These are phyloP conservation scores for Platanthera zijinensis DNA, from an alignment of 106 monocot species.

Conservation along the genomic window DNA sequence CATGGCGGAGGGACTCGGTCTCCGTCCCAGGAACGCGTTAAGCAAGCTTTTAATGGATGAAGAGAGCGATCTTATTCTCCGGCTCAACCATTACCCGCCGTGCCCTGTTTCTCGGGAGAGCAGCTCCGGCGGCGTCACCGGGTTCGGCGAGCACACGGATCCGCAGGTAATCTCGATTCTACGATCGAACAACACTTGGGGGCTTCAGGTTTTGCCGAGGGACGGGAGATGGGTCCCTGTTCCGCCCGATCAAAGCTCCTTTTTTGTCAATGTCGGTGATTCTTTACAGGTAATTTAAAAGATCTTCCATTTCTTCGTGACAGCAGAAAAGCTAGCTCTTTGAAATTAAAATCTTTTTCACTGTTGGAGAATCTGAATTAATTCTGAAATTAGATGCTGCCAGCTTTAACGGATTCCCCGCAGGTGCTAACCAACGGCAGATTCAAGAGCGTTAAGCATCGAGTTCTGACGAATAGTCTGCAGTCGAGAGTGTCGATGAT, in stretches of 20 bases:
- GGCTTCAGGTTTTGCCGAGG: conserved; percentile 46
- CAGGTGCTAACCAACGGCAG: conserved; percentile 74
- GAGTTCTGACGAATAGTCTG: conserved; percentile 34
- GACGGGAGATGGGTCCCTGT: conserved; percentile 79
- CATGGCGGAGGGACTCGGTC: conserved; percentile 60
- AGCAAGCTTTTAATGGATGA: conserved; percentile 48
- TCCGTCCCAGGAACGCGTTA: conserved; percentile 29
- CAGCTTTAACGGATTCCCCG: not conserved
- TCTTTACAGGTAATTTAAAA: conserved; percentile 7
- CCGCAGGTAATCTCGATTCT: conserved; percentile 77
- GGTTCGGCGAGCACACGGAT: conserved; percentile 90
- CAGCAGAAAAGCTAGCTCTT: not conserved
- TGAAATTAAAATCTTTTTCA: not conserved
- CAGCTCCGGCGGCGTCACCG: conserved; percentile 26
- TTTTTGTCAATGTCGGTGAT: conserved; percentile 88
- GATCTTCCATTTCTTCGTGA: not conserved
- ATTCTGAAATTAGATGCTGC: not conserved
- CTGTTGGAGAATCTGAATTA: not conserved
- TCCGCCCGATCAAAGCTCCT: conserved; percentile 57
- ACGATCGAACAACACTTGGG: conserved; percentile 53
- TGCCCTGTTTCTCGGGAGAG: conserved; percentile 30
- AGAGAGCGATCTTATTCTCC: conserved; percentile 51
- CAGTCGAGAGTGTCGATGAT: conserved; percentile 54
- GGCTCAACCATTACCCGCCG: conserved; percentile 80
- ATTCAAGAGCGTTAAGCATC: conserved; percentile 60